Percentiles rank a stretch among this genome's conserved stretches.
Conservation (phyloP, 1,284 basidiomycete genomes). For the Leccinum griseonigrum region DNA sequence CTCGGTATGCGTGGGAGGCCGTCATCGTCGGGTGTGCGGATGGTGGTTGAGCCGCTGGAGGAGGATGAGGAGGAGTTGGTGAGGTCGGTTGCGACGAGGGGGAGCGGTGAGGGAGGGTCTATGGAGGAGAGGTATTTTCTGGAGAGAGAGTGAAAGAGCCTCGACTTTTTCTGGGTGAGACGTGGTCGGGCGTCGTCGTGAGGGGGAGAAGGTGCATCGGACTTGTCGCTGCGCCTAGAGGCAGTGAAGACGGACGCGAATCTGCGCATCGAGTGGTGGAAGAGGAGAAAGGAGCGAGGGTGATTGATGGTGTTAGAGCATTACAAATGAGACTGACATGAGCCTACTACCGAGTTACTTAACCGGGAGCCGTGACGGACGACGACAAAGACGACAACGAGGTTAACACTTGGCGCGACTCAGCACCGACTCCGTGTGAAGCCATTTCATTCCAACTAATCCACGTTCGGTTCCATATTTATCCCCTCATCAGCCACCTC, state of each 20-base stretch:
- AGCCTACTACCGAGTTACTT: slow-evolving; percentile 26
- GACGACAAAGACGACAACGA: slow-evolving; percentile 7
- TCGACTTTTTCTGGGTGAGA: slow-evolving; percentile 20
- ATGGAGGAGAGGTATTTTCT: slow-evolving; percentile 23
- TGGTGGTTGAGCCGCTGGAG: slow-evolving; percentile 56
- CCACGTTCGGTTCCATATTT: slow-evolving; percentile 3
- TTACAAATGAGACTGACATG: slow-evolving; percentile 36
- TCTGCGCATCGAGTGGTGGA: slow-evolving; percentile 44
- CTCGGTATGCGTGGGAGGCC: slow-evolving; percentile 38
- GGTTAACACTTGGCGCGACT: not conserved
- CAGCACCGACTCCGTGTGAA: slow-evolving; percentile 14
- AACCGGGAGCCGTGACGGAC: slow-evolving; percentile 13
- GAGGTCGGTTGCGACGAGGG: slow-evolving; percentile 25
- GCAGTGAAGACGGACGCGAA: slow-evolving; percentile 51
- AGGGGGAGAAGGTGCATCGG: slow-evolving; percentile 25
- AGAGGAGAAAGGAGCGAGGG: slow-evolving; percentile 18
- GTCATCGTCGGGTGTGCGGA: slow-evolving; percentile 63
- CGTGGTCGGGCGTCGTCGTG: slow-evolving; percentile 18
- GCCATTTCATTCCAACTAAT: not conserved
- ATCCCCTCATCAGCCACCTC: not conserved
- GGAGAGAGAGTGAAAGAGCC: slow-evolving; percentile 28
- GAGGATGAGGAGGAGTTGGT: slow-evolving; percentile 52
- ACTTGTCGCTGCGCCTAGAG: slow-evolving; percentile 49
- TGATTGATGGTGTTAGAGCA: slow-evolving; percentile 22
- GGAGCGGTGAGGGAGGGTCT: slow-evolving; percentile 16